Evolutionary conservation across 1,284 basidiomycete species (phyloP).

Genomic region (Cryptococcus hybrid): DNA sequence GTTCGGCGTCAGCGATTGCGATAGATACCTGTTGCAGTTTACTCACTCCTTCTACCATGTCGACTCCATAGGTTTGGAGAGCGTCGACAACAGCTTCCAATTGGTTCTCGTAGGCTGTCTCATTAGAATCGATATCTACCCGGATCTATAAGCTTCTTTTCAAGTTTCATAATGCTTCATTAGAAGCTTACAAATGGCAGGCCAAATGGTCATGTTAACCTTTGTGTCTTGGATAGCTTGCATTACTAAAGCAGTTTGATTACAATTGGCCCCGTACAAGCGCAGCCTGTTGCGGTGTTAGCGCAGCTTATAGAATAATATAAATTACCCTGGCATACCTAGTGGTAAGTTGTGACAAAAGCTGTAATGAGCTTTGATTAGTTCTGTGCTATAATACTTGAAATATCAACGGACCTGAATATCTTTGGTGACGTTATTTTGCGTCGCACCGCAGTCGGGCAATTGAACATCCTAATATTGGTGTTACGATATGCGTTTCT

Average conservation of each 20-base stretch:
- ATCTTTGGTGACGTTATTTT: conserved; percentile 52
- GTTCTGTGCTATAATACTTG: neutral
- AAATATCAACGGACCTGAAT: conserved; percentile 37
- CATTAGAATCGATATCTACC: conserved; percentile 59
- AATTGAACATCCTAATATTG: conserved; percentile 12
- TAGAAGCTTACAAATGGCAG: conserved; percentile 64
- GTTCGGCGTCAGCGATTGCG: neutral
- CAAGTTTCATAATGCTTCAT: neutral
- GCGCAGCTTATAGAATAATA: neutral
- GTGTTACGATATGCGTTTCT: neutral
- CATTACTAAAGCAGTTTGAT: conserved; percentile 57
- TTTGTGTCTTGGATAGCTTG: conserved; percentile 85
- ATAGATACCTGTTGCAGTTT: neutral
- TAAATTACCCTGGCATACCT: neutral
- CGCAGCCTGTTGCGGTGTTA: conserved; percentile 21
- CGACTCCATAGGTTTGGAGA: conserved; percentile 72
- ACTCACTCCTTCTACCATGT: conserved; percentile 74
- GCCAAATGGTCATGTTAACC: conserved; percentile 78
- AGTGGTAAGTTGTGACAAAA: conserved; percentile 48
- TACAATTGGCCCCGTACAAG: conserved; percentile 54
- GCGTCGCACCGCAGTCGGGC: conserved; percentile 50
- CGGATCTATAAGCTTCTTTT: conserved; percentile 6
- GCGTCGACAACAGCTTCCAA: conserved; percentile 60
- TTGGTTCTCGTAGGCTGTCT: conserved; percentile 70
- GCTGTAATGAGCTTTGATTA: conserved; percentile 10